Conservation (phyloP, 2,329 filamentous ascomycete genomes). For the Aspergillus amoenus region DNA sequence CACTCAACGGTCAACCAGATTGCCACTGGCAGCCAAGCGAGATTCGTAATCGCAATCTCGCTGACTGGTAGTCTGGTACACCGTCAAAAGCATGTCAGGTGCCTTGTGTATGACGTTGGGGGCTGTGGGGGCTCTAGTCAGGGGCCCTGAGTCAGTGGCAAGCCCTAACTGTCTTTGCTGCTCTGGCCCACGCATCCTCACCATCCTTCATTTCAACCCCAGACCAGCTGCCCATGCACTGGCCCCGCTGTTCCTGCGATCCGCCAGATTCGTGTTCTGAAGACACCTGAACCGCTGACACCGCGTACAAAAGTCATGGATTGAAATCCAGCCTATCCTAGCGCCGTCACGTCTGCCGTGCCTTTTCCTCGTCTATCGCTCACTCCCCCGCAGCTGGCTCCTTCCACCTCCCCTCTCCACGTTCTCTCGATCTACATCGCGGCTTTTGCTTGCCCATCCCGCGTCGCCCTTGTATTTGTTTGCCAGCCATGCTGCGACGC, state of each 20-base stretch:
- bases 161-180: neutral
- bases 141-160: neutral
- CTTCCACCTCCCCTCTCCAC: neutral
- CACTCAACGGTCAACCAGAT: too few species aligned
- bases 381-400: neutral
- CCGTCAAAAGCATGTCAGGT: too few species aligned
- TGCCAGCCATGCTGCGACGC: slow-evolving; percentile 21
- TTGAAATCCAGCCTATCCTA: too few species aligned
- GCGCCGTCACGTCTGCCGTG: neutral
- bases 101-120: neutral
- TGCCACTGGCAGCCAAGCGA: too few species aligned
- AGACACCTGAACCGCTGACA: too few species aligned
- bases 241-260: neutral
- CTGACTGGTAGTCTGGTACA: too few species aligned
- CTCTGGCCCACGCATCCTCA: too few species aligned
- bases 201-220: slow-evolving; percentile 1
- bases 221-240: neutral
- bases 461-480: neutral
- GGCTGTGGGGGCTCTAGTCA: neutral
- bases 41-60: too few species aligned
- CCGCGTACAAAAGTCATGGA: too few species aligned
- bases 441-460: neutral
- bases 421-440: neutral
- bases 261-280: neutral
- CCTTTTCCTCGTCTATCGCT: neutral